These are phyloP conservation scores for Porphyrellus cyaneotinctus DNA, from an alignment of 768 basidiomycete species.

Conservation along the genomic window DNA sequence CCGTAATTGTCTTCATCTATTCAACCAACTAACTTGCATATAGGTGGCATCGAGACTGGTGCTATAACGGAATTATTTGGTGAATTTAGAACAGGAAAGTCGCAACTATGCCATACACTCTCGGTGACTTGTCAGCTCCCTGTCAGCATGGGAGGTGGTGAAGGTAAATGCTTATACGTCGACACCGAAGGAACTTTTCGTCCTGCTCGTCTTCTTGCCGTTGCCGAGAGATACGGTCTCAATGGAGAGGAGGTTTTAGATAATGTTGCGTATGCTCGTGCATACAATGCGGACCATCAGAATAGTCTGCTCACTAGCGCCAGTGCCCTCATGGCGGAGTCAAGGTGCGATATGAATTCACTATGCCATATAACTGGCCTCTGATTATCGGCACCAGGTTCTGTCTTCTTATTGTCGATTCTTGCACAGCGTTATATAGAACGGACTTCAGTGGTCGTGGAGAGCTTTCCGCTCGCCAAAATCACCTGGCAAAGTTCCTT, in stretches of 20 bases:
- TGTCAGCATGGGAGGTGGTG: constrained; percentile 96
- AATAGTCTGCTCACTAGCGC: constrained; percentile 84
- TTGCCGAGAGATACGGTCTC: constrained; percentile 93
- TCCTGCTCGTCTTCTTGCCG: constrained; percentile 88
- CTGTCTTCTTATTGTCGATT: constrained; percentile 94
- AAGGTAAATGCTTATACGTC: constrained; percentile 98
- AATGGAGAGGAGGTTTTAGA: constrained; percentile 98
- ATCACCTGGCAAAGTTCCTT: constrained; percentile 93
- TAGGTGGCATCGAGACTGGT: constrained; percentile 96
- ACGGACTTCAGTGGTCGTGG: constrained; percentile 96
- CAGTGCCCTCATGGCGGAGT: constrained; percentile 98
- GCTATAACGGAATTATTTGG: constrained; percentile 98
- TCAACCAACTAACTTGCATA: constrained; percentile 14
- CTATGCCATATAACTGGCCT: background rate
- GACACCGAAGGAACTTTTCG: constrained; percentile 99
- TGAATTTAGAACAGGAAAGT: constrained; percentile 98
- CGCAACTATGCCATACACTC: constrained; percentile 95
- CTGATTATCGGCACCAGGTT: constrained; percentile 54
- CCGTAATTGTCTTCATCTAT: background rate
- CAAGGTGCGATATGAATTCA: constrained; percentile 56
- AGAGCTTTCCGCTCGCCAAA: constrained; percentile 91
- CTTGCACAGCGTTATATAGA: constrained; percentile 91
- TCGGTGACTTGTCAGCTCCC: constrained; percentile 98
- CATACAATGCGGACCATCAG: constrained; percentile 99
- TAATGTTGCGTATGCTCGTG: constrained; percentile 96